Base-by-base conservation (phyloP, 2,329 filamentous ascomycete genomes). In the Mycosphaerella sp. region DNA sequence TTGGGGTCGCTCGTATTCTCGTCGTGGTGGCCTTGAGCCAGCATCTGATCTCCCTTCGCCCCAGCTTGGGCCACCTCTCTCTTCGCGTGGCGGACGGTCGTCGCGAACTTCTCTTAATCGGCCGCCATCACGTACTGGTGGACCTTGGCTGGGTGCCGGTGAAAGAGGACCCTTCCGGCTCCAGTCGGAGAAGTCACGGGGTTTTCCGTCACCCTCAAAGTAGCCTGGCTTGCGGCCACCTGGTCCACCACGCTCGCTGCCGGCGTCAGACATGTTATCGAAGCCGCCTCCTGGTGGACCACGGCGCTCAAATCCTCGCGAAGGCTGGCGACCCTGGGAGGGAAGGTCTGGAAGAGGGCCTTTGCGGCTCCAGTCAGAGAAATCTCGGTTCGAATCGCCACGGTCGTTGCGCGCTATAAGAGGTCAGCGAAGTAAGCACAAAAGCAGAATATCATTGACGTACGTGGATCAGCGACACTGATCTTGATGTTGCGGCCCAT, bases 381-480 rank as follows among this genome's bases (percentile, higher is more conserved):
- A 80, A 64, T 95, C 90, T 65, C 91, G 86, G 41, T 59, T 62
- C 12, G 64, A 62, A 58, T 95, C 90, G 58, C 81, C 81, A 67
- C 89, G 83, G 52, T 93, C 89, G 46, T 61, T 61, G 56, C 59
- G 61, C 31, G 60, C 59, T 61, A 40, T 21, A 14, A 4, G 21
- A 17, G 34, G 55, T 62, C 44, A 62, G 58, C n/a, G 40, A 10
- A 6, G 29, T 41, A 36, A 14, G 23, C 31, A 29, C 43, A 45
- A 48, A 40, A 6, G 26, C 21, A 3, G 14, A 26, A 10, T 29
- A 42, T 41, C 14, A 4, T n/a, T 17, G 45, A 82, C 90, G 74
- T 86, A 98, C 93, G 92, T 72, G 93, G 93, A 77, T 98, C 95
- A 48, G 93, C 95, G 69, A 98, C 85, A 77, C 91, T 96, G 70